Evolutionary conservation across 352 stramenopile genomes (phyloP).

Genomic region (Halophytophthora batemanensis): DNA sequence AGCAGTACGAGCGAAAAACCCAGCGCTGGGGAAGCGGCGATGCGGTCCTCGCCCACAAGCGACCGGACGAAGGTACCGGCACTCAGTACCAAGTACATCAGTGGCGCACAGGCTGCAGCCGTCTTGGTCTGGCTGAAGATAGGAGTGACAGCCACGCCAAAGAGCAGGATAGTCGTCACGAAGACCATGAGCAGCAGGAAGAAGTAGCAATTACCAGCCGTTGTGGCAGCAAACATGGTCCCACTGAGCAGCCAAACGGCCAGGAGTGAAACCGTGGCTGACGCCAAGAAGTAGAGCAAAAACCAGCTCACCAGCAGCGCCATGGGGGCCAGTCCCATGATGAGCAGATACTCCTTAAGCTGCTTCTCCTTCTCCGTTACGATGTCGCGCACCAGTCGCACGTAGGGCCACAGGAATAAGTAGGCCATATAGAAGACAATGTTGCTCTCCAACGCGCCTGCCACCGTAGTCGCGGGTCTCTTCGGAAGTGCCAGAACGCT

Average conservation of each 20-base stretch:
- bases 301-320: conserved; percentile 77
- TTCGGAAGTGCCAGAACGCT: conserved; percentile 34
- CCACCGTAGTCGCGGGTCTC: conserved; percentile 37
- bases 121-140: conserved; percentile 76
- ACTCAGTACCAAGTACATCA: conserved; percentile 63
- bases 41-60: conserved; percentile 42
- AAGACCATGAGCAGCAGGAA: conserved; percentile 62
- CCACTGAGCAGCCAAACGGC: conserved; percentile 52
- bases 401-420: conserved; percentile 86
- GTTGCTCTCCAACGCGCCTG: conserved; percentile 48
- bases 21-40: conserved; percentile 35
- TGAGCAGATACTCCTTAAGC: conserved; percentile 88
- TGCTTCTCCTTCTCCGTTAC: conserved; percentile 90
- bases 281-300: conserved; percentile 73
- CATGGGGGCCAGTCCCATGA: conserved; percentile 82
- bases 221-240: conserved; percentile 56
- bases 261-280: conserved; percentile 41
- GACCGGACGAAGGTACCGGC: conserved; percentile 52
- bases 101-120: conserved; percentile 49
- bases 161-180: conserved; percentile 58
- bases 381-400: conserved; percentile 78
- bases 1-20: conserved; percentile 33
- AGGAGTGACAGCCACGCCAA: conserved; percentile 67
- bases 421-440: conserved; percentile 78
- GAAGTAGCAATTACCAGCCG: conserved; percentile 44